Conservation (phyloP, 495 filamentous ascomycete species). For the Monascus purpureus region DNA sequence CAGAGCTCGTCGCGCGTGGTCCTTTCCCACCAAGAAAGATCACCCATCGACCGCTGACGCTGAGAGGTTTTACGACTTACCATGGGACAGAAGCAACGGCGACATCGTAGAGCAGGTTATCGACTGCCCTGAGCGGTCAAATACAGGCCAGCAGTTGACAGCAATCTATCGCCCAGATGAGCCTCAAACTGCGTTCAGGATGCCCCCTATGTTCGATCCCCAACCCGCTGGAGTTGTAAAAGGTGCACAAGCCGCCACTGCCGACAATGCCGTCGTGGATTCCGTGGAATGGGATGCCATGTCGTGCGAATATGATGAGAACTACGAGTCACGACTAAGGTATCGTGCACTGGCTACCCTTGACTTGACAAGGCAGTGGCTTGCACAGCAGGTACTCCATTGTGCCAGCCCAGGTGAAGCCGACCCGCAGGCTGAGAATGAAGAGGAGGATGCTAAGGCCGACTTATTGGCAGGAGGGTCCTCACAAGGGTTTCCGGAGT, state of each 20-base stretch:
- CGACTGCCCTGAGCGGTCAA: slow-evolving; percentile 39
- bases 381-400: slow-evolving; percentile 64
- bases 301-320: slow-evolving; percentile 50
- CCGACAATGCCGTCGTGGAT: too few relatives aligned
- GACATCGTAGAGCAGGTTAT: slow-evolving; percentile 54
- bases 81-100: slow-evolving; percentile 43
- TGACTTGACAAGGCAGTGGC: slow-evolving; percentile 72
- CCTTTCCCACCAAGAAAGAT: slow-evolving; percentile 26
- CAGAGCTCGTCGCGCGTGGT: slow-evolving; percentile 66
- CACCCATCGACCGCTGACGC: slow-evolving; percentile 66
- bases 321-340: slow-evolving; percentile 52
- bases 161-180: slow-evolving; percentile 36
- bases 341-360: slow-evolving; percentile 49
- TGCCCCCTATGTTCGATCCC: too few relatives aligned
- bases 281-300: too few relatives aligned
- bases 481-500: too few relatives aligned
- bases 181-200: slow-evolving; percentile 49
- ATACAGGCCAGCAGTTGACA: slow-evolving; percentile 27
- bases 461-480: slow-evolving; percentile 8
- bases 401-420: slow-evolving; percentile 55
- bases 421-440: slow-evolving; percentile 39
- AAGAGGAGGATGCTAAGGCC: slow-evolving; percentile 18
- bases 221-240: too few relatives aligned
- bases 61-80: slow-evolving; percentile 70
- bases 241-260: too few relatives aligned